Percentiles rank a stretch among this genome's conserved stretches.
Evolutionary conservation across 116 monocot species (phyloP).

Genomic region (Zostera marina): DNA sequence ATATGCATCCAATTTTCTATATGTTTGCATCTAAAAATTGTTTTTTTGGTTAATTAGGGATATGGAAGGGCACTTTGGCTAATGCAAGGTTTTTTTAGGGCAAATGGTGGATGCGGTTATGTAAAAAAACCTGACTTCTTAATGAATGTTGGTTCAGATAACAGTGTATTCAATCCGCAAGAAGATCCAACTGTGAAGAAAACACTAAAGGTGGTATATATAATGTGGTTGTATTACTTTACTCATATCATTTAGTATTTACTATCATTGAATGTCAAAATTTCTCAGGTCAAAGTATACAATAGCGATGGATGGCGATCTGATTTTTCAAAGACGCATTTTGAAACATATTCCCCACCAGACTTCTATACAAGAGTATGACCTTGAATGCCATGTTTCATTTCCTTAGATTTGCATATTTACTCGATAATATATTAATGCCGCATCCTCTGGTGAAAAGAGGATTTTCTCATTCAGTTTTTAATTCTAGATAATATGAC

Average conservation of each 20-base stretch:
- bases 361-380: slow-evolving; percentile 65
- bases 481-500: too few relatives aligned
- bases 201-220: slow-evolving; percentile 30
- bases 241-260: not conserved
- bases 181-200: slow-evolving; percentile 16
- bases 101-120: slow-evolving; percentile 77
- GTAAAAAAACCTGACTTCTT: slow-evolving; percentile 70
- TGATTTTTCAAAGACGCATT: slow-evolving; percentile 45
- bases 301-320: slow-evolving; percentile 69
- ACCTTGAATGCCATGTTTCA: not conserved
- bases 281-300: slow-evolving; percentile 42
- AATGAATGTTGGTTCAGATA: slow-evolving; percentile 18
- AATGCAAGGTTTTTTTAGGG: slow-evolving; percentile 76
- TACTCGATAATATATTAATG: too few relatives aligned
- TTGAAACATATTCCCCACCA: slow-evolving; percentile 64
- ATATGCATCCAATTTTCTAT: not conserved
- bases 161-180: slow-evolving; percentile 35
- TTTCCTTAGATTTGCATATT: too few relatives aligned
- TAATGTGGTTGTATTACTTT: not conserved
- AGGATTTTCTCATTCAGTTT: too few relatives aligned
- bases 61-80: slow-evolving; percentile 70
- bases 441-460: too few relatives aligned
- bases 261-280: not conserved
- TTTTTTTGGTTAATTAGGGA: slow-evolving; percentile 17
- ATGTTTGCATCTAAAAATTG: not conserved